Base-by-base conservation (phyloP, 345 rosid species). In the Syzygium jambos region DNA sequence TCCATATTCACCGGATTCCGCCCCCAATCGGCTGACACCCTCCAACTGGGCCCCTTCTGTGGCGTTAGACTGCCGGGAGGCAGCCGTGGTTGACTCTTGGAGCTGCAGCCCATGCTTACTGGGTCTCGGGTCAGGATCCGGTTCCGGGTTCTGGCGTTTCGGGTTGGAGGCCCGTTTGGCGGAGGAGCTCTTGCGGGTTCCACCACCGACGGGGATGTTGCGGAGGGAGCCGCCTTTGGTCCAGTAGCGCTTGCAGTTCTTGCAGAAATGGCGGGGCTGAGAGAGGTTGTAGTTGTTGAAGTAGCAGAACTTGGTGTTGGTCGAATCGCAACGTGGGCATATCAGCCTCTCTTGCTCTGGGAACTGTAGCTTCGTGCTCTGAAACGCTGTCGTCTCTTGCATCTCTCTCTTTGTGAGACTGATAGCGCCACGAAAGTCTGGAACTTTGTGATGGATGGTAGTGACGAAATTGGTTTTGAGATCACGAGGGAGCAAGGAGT, bases 231-330 rank as follows among this genome's bases (percentile, higher is more conserved):
- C 99, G 16, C 99, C 99, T 92, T 94, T 97, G 84, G 99, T 97
- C 99, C 99, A 97, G 90, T 97, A 97, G 46, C 99, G 92, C 59
- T 96, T 93, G 90, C 98, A 97, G 92, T 89, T 91, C 93, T 97
- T 97, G 95, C 98, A 97, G 89, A 88, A 97, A 87, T 88, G 90
- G 73, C 90, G 90, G 34, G 90, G 90, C 84, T 88, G 90, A 6
- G 90, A 86, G 88, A 96, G 92, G 88, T 97, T 97, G 91, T 97
- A 97, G 91, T 97, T 97, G 93, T 97, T 97, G 93, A 94, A 97
- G 95, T 96, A 97, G 91, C 99, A 97, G 95, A 97, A 97, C 57
- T 97, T 97, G 84, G 99, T 97, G 96, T 97, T 94, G 84, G 86
- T 86, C 52, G 90, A 88, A 25, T 88, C 88, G 68, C 90, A 88